Evolutionary conservation across 768 basidiomycete genomes (phyloP), one percentile per base, ranked within the genome.

Genomic region (Coprinopsis cinerea): DNA sequence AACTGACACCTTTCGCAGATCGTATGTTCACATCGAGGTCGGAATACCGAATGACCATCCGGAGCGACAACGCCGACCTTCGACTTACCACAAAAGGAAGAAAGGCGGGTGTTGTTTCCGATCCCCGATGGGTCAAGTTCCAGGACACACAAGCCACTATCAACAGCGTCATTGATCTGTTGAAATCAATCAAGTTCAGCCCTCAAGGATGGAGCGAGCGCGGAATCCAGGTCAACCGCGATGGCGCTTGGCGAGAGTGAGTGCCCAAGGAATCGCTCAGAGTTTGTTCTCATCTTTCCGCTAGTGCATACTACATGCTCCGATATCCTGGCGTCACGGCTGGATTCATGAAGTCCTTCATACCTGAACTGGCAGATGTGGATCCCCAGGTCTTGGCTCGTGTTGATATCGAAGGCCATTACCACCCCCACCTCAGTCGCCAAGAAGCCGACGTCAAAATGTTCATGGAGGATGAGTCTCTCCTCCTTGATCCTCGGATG

Each of bases 11-110:
- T n/a, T n/a, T n/a, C n/a, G n/a, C 58, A 92, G 90, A 94, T 57
- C 86, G 92, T 23, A 93, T 94, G 89, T 94, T 95, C 64, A 94
- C 92, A 0, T 87, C 88, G 14, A 76, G 92, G 30, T 90, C 88
- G 14, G 92, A 95, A 59, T 95, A 92, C 61, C 81, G 92, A 20
- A 84, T 95, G 81, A 83, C 83, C 0, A 76, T 94, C 36, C 75
- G 92, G 44, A 84, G 86, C 45, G 92, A 95, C 65, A 95, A 95
- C 55, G 92, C 92, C 2, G 92, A 95, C 66, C 42, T 82, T 45
- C 76, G 92, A 40, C 67, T 95, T 51, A 94, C 92, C 0, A 78
- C 57, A 83, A 82, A 65, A 92, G 89, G 77, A 32, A 34, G 70
- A 25, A 45, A 57, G 6, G 73, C 65, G 17, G 77, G 76, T 9